Evolutionary conservation across 164 flowering plant genomes (phyloP).

Genomic region (Vitis rotundifolia): DNA sequence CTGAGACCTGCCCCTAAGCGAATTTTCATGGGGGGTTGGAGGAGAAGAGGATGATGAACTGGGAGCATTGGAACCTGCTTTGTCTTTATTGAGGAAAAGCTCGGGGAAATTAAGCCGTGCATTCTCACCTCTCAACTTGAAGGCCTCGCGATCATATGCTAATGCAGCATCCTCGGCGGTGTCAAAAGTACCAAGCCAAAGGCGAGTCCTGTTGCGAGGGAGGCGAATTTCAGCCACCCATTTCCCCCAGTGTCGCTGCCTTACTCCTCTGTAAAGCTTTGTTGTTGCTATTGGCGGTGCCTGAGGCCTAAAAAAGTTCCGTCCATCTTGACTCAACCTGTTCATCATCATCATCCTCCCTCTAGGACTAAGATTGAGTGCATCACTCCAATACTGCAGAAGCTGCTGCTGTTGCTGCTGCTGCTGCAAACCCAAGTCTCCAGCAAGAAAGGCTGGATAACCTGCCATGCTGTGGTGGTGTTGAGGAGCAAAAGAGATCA

Average conservation of each 20-base stretch:
- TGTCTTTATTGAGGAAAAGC: constrained; percentile 55
- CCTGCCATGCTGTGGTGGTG: constrained; percentile 18
- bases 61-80: constrained; percentile 19
- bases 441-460: constrained; percentile 27
- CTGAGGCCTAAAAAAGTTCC: constrained; percentile 40
- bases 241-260: constrained; percentile 98
- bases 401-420: constrained; percentile 72
- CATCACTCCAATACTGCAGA: constrained; percentile 68
- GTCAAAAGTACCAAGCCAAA: constrained; percentile 98
- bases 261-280: constrained; percentile 91
- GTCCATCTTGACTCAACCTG: constrained; percentile 41
- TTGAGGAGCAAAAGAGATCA: constrained; percentile 71
- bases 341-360: constrained; percentile 80
- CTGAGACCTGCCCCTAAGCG: not conserved
- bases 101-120: constrained; percentile 93
- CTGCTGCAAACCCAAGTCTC: constrained; percentile 35
- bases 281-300: constrained; percentile 44
- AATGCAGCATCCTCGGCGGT: constrained; percentile 94
- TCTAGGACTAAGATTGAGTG: constrained; percentile 71
- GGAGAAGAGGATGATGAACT: constrained; percentile 26
- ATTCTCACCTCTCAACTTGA: constrained; percentile 78
- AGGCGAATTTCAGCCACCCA: constrained; percentile 99
- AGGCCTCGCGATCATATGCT: constrained; percentile 93
- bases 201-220: constrained; percentile 85
- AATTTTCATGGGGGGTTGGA: constrained; percentile 9